Conservation (phyloP, 306 rosid genomes). For the Luffa aegyptiaca region DNA sequence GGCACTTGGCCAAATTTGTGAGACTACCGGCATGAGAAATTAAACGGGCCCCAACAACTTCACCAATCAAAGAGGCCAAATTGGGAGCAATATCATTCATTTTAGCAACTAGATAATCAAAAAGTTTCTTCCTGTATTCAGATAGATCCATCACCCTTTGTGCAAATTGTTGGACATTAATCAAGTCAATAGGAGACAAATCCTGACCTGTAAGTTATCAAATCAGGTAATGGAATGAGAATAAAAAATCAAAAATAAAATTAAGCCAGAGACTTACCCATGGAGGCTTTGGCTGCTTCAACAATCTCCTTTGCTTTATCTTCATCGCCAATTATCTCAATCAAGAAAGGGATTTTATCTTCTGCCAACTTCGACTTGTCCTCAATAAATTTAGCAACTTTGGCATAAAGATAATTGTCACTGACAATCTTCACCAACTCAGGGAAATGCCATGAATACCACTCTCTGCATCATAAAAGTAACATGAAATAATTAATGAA, state of each 20-base stretch:
- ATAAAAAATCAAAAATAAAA: neutral
- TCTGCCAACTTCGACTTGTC: slow-evolving; percentile 74
- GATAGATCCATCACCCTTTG: slow-evolving; percentile 89
- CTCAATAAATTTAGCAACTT: slow-evolving; percentile 61
- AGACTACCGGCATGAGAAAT: slow-evolving; percentile 99
- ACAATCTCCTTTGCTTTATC: slow-evolving; percentile 93
- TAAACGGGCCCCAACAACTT: slow-evolving; percentile 93
- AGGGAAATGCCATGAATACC: slow-evolving; percentile 99
- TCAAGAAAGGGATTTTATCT: slow-evolving; percentile 47
- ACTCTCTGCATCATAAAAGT: slow-evolving; percentile 47
- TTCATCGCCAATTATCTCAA: slow-evolving; percentile 81
- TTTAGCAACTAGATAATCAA: slow-evolving; percentile 73
- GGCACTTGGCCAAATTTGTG: slow-evolving; percentile 94
- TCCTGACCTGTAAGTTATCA: slow-evolving; percentile 61
- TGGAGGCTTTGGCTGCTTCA: slow-evolving; percentile 98
- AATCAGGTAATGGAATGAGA: slow-evolving; percentile 10
- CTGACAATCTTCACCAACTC: slow-evolving; percentile 86
- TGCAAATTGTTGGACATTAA: slow-evolving; percentile 88
- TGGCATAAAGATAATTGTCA: slow-evolving; percentile 83
- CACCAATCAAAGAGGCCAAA: slow-evolving; percentile 92
- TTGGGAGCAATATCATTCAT: slow-evolving; percentile 98
- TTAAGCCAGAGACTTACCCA: slow-evolving; percentile 47
- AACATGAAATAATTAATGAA: neutral
- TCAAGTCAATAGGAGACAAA: slow-evolving; percentile 78
- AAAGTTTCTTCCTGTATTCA: slow-evolving; percentile 72